A percentile compares a stretch with the other conserved stretches of the same genome.
Conservation (phyloP, 257 asterid genomes). For the Cynanchum wilfordii region DNA sequence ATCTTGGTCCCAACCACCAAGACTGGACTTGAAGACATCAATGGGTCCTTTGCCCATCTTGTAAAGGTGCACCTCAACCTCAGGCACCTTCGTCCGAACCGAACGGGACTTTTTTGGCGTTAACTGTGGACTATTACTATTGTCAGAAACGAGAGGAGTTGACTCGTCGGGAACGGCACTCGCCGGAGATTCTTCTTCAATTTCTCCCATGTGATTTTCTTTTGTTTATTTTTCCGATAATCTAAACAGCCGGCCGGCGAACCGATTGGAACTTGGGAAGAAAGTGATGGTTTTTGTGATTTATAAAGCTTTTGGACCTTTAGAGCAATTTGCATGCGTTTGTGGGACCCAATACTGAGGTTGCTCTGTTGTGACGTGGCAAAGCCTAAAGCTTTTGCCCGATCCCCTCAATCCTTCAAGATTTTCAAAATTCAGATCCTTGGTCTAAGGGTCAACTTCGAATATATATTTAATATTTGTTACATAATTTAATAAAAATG, state of each 20-base stretch:
- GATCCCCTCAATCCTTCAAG: too few relatives aligned
- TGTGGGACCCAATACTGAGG: not conserved
- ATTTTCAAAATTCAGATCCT: too few relatives aligned
- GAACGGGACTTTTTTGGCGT: slow-evolving; percentile 32
- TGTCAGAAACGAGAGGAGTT: slow-evolving; percentile 37
- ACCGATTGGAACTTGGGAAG: not conserved
- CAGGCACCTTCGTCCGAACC: slow-evolving; percentile 66
- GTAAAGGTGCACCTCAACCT: slow-evolving; percentile 65
- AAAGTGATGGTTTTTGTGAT: not conserved
- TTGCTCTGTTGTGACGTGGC: slow-evolving; percentile 1
- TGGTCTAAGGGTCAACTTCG: too few relatives aligned
- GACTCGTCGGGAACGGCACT: slow-evolving; percentile 23
- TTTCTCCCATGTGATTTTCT: slow-evolving; percentile 22
- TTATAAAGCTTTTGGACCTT: slow-evolving; percentile 1
- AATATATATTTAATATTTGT: too few relatives aligned
- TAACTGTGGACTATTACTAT: slow-evolving; percentile 14
- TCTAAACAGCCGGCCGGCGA: not conserved
- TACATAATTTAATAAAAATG: too few relatives aligned
- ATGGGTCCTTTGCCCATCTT: slow-evolving; percentile 72
- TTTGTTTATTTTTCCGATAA: not conserved
- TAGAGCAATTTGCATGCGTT: not conserved
- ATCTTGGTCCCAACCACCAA: slow-evolving; percentile 79
- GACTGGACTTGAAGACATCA: slow-evolving; percentile 40
- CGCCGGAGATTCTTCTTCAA: slow-evolving; percentile 25
- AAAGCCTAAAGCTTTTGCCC: not conserved